Percentiles rank a stretch among this genome's conserved stretches.
phyloP scores from a whole-genome alignment of 2,329 filamentous ascomycete species.

The Fusarium sp. region DNA sequence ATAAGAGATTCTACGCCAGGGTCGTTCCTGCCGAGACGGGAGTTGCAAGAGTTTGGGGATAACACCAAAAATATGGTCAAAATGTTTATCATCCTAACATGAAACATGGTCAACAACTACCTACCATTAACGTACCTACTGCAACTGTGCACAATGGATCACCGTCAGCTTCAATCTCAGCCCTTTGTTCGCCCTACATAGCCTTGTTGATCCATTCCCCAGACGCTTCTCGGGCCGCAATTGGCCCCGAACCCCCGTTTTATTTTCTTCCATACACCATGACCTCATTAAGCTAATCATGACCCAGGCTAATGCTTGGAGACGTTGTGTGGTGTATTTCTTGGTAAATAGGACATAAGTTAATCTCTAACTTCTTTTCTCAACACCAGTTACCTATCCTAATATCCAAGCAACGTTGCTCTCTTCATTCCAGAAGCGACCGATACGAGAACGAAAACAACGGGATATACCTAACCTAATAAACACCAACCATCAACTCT shows the following conservation, averaged over 20 bases:
- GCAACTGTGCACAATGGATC: neutral
- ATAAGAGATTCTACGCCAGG: constrained; percentile 15
- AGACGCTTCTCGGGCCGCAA: constrained; percentile 30
- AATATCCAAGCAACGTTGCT: constrained; percentile 1
- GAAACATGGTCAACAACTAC: constrained; percentile 5
- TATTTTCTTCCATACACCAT: constrained; percentile 35
- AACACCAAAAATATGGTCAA: constrained; percentile 14
- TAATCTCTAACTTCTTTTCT: neutral
- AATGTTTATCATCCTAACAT: constrained; percentile 2
- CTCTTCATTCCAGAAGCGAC: neutral
- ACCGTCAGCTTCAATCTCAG: constrained; percentile 8
- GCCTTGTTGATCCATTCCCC: constrained; percentile 32
- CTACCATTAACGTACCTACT: constrained; percentile 1
- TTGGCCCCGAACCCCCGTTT: constrained; percentile 38
- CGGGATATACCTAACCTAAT: constrained; percentile 15
- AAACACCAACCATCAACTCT: constrained; percentile 42
- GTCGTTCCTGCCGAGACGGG: constrained; percentile 24
- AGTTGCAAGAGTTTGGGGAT: constrained; percentile 4
- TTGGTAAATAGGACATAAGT: neutral
- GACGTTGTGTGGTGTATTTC: constrained; percentile 6
- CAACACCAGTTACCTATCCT: neutral
- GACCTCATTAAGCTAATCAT: constrained; percentile 43
- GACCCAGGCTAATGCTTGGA: constrained; percentile 23
- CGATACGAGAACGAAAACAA: constrained; percentile 26
- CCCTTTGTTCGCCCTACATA: constrained; percentile 16